Evolutionary conservation across 1,139 yeast species (phyloP).

Genomic region (Lodderomyces parapsilosis): DNA sequence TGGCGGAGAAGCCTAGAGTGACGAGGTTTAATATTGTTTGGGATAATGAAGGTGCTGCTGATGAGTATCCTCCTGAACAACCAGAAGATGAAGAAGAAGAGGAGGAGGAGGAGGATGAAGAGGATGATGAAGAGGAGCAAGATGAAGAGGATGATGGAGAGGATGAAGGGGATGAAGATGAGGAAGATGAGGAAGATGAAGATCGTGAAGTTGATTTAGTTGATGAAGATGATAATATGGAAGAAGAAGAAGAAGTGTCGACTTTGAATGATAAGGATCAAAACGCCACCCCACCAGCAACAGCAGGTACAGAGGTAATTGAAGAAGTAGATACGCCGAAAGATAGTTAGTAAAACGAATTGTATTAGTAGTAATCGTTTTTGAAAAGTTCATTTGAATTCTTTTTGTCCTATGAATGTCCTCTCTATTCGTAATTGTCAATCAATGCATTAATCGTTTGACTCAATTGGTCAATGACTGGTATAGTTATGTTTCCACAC

Average conservation of each 20-base stretch:
- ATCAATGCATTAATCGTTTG: slow-evolving; percentile 31
- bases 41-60: slow-evolving; percentile 69
- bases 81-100: slow-evolving; percentile 52
- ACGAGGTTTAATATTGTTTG: slow-evolving; percentile 95
- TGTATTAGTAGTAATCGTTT: neutral
- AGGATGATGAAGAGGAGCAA: slow-evolving; percentile 56
- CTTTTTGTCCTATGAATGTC: neutral
- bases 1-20: slow-evolving; percentile 97
- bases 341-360: slow-evolving; percentile 7
- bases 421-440: slow-evolving; percentile 11
- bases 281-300: neutral
- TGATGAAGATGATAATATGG: slow-evolving; percentile 45
- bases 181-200: slow-evolving; percentile 35
- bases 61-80: slow-evolving; percentile 69
- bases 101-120: slow-evolving; percentile 53
- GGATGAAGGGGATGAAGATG: slow-evolving; percentile 36
- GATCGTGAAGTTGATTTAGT: slow-evolving; percentile 52
- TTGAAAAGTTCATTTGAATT: neutral
- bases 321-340: slow-evolving; percentile 36
- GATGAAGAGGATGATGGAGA: slow-evolving; percentile 55
- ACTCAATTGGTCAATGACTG: slow-evolving; percentile 30
- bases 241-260: slow-evolving; percentile 33
- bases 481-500: slow-evolving; percentile 16
- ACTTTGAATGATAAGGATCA: slow-evolving; percentile 4
- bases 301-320: neutral